A percentile compares a stretch with the other conserved stretches of the same genome.
Conservation (phyloP, 2,329 filamentous ascomycete genomes). For the Talaromyces sp. region DNA sequence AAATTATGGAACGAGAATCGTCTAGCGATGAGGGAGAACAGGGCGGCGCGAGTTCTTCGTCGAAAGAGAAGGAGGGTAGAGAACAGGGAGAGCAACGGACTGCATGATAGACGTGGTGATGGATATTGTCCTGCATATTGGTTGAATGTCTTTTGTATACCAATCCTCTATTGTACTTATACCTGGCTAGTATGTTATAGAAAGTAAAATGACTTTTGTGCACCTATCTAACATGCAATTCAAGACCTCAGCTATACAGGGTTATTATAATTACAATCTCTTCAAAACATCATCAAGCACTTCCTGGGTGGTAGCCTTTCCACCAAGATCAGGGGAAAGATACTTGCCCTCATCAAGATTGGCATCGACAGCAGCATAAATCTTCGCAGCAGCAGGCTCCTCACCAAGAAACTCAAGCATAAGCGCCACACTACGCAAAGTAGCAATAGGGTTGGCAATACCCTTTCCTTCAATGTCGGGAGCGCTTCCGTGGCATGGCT, state of each 20-base stretch:
- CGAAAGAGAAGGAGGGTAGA: not conserved
- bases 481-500: constrained; percentile 95
- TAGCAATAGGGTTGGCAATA: constrained; percentile 96
- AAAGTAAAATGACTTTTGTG: constrained; percentile 1
- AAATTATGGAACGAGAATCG: constrained; percentile 9
- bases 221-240: not conserved
- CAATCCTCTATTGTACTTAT: not conserved
- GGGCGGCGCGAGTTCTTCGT: not conserved
- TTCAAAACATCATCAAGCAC: constrained; percentile 83
- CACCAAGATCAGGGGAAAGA: constrained; percentile 86
- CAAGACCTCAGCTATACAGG: not conserved
- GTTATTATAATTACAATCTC: constrained; percentile 61
- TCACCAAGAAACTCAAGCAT: constrained; percentile 97
- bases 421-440: constrained; percentile 81
- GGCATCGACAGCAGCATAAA: constrained; percentile 88
- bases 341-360: constrained; percentile 81
- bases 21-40: not conserved
- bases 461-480: constrained; percentile 91
- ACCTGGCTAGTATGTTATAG: not conserved
- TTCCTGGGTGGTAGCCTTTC: constrained; percentile 78
- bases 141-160: too few species aligned
- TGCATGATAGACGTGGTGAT: too few species aligned
- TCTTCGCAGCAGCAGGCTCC: constrained; percentile 79
- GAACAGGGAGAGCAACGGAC: not conserved
- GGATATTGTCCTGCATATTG: too few species aligned